phyloP scores from a whole-genome alignment of 2,329 filamentous ascomycete genomes.

The Gnomoniopsis sp. region DNA sequence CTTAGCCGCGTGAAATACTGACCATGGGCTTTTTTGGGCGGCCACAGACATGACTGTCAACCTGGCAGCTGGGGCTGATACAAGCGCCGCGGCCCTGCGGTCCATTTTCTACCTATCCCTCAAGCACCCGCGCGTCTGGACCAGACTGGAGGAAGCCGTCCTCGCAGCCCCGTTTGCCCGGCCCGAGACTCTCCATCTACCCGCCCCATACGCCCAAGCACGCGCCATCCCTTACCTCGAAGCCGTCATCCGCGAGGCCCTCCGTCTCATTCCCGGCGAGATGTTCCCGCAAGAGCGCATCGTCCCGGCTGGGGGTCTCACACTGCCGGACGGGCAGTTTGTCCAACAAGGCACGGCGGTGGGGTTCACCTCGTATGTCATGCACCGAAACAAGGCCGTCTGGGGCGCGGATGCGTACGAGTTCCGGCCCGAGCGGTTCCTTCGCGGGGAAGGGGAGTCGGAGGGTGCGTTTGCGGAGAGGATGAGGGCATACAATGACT shows the following conservation, averaged over 20 bases:
- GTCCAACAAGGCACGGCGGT: constrained; percentile 28
- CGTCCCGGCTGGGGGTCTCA: constrained; percentile 37
- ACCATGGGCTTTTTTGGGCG: no score
- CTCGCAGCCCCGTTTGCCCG: constrained; percentile 4
- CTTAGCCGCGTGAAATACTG: no score
- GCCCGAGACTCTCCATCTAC: background rate
- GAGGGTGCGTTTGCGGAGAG: constrained; percentile 30
- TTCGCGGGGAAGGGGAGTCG: constrained; percentile 31
- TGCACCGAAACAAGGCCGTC: constrained; percentile 31
- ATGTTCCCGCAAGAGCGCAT: constrained; percentile 43
- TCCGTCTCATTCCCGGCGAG: constrained; percentile 44
- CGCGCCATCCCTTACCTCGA: constrained; percentile 29
- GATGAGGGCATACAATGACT: constrained; percentile 30
- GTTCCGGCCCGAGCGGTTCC: constrained; percentile 45
- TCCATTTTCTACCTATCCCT: constrained; percentile 2
- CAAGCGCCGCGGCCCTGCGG: constrained; percentile 4
- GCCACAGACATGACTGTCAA: constrained; percentile 20
- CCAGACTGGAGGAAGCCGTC: background rate
- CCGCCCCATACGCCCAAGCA: constrained; percentile 1
- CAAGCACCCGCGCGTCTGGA: background rate
- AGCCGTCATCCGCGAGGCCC: constrained; percentile 45
- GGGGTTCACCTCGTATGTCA: constrained; percentile 34
- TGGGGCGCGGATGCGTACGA: constrained; percentile 40
- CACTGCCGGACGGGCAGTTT: constrained; percentile 28
- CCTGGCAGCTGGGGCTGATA: constrained; percentile 4